Conservation (phyloP, 495 filamentous ascomycete genomes). For the Neurospora sp. region DNA sequence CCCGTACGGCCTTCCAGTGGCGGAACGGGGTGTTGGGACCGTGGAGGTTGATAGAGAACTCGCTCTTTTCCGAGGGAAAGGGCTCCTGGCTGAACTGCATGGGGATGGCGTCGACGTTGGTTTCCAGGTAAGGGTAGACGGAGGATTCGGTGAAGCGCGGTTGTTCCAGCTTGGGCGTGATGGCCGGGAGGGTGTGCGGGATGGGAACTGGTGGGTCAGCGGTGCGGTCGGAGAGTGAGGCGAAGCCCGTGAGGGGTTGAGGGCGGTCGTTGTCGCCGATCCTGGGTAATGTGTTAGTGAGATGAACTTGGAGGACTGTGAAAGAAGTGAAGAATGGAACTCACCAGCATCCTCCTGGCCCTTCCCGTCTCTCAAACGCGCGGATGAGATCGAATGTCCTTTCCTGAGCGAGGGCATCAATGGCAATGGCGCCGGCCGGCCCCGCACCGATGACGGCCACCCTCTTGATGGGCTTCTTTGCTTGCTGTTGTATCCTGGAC, state of each 20-base stretch:
- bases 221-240: slow-evolving; percentile 31
- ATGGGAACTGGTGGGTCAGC: slow-evolving; percentile 40
- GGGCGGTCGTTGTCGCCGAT: slow-evolving; percentile 29
- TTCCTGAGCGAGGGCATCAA: slow-evolving; percentile 49
- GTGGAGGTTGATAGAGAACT: slow-evolving; percentile 20
- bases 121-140: slow-evolving; percentile 35
- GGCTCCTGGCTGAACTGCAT: slow-evolving; percentile 34
- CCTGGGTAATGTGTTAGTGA: slow-evolving; percentile 20
- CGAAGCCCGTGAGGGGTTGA: slow-evolving; percentile 28
- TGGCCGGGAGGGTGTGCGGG: slow-evolving; percentile 36
- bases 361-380: slow-evolving; percentile 50
- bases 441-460: slow-evolving; percentile 52
- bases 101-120: slow-evolving; percentile 27
- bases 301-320: neutral
- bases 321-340: neutral
- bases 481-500: neutral
- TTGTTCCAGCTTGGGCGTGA: slow-evolving; percentile 29
- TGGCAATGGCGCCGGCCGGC: slow-evolving; percentile 47
- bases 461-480: slow-evolving; percentile 27
- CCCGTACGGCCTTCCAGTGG: slow-evolving; percentile 25
- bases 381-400: slow-evolving; percentile 45
- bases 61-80: slow-evolving; percentile 21
- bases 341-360: slow-evolving; percentile 49
- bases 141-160: slow-evolving; percentile 42
- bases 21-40: slow-evolving; percentile 26